Evolutionary conservation across 495 filamentous ascomycete genomes (phyloP), one percentile per base, ranked within the genome.

Genomic region (Chlorociboria aeruginascens): DNA sequence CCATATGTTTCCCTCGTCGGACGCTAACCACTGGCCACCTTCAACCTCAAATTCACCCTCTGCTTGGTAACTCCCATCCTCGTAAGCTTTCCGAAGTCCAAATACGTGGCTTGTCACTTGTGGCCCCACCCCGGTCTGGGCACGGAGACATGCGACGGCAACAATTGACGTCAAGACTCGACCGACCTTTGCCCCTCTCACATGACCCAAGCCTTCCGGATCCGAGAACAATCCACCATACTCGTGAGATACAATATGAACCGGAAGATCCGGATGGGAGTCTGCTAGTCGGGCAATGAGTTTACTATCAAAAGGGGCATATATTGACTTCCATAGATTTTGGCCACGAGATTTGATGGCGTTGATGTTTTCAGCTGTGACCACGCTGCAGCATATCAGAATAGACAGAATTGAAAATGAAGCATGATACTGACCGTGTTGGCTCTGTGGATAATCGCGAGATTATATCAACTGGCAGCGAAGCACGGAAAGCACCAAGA

Each of bases 81-180:
- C 80, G 17, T 79, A 67, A 11, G 74, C 82, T 68, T 89, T 89
- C 37, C 81, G 58, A 58, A 86, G 53, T 3, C 83, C 84, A 67
- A 83, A 87, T 0, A 89, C 66, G 64, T 89, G 85, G 49, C 76
- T 81, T 7, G 78, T 63, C 6, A 89, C 83, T 68, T 89, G 85
- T 17, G 85, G 85, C 1, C 78, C 84, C 3, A 88, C 84, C 1
- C 85, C 85, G 9, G 78, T 79, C 67, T 89, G 85, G 41, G 85
- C 73, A 14, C 85, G 10, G 8, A 8, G 61, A 58, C 78, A 84
- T 8, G 83, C 66, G 31, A 89, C 66, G 0, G 83, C 85, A 6
- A 86, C 70, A 13, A 88, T 66, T 39, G 75, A 81, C 3, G 83
- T 87, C 46, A 80, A 55, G 4, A 79, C 69, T 11, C 85, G 60